phyloP scores from a whole-genome alignment of 441 rosid species.

The Viola pubescens region DNA sequence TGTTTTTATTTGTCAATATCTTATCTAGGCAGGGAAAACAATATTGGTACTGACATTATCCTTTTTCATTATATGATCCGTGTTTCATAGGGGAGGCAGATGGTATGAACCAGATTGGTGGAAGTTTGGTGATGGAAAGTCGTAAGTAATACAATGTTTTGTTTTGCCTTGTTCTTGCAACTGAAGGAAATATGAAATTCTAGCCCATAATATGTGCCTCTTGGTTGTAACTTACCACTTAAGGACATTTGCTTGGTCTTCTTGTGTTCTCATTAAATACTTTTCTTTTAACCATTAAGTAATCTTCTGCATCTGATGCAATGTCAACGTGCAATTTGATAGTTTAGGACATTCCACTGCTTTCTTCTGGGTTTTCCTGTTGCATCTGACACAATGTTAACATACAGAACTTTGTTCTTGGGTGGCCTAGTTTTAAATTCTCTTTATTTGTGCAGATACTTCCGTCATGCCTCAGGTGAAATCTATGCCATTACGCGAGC shows the following conservation, averaged over 20 bases:
- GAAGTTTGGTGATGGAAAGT: conserved; percentile 88
- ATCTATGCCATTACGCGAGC: conserved; percentile 66
- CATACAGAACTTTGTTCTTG: neutral
- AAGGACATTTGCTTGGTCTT: conserved; percentile 1
- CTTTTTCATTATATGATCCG: neutral
- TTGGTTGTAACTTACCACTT: no score
- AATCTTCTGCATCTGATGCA: no score
- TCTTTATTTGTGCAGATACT: conserved; percentile 45
- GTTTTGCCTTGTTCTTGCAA: neutral
- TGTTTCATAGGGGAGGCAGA: conserved; percentile 53
- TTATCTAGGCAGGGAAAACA: neutral
- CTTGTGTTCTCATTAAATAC: no score
- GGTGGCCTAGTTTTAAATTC: conserved; percentile 2
- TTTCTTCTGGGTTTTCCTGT: neutral
- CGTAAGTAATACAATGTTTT: conserved; percentile 41
- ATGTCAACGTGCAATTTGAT: no score
- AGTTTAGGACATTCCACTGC: no score
- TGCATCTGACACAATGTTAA: neutral
- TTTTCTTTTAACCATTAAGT: no score
- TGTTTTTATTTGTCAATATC: conserved; percentile 5
- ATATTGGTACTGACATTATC: neutral
- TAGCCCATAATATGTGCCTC: no score
- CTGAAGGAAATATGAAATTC: no score
- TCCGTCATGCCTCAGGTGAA: conserved; percentile 87
- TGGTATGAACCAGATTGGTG: conserved; percentile 99